Base-by-base conservation (phyloP, 140 eudicot genomes). In the Eryngium alpinum region DNA sequence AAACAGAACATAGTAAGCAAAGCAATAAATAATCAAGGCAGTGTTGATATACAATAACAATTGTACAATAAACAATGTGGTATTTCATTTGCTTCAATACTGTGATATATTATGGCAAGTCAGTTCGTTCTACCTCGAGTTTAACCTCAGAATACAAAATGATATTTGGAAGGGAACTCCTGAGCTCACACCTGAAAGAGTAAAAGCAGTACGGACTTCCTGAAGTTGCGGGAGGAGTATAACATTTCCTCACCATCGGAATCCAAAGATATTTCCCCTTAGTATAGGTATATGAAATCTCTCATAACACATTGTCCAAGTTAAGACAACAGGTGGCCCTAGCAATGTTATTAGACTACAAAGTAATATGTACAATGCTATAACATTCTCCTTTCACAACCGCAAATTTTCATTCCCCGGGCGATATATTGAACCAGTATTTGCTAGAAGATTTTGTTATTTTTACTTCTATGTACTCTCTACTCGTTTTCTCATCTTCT, bases 321-420 rank as follows among this genome's bases (percentile, higher is more conserved):
- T 16, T 28, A n/a, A 70, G 9, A 70, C 21, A 46, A 46, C 75
- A 70, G 75, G 90, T 89, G 24, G 92, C 85, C 79, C 60, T 86
- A 24, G 92, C 94, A 60, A 78, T 81, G 21, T 86, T 83, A 27
- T 87, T 82, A 14, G 81, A 82, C n/a, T 86, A 85, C 73, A 94
- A 83, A 32, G 82, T 82, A 31, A 94, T 94, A 77, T 85, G 92
- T 0, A 90, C 99, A 56, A 95, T 88, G 87, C 94, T 95, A 80
- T 81, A 95, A 17, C 90, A 78, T 31, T 92, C 97, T 0, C 97
- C 97, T 77, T 95, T 91, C 69, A 92, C 97, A 65, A 83, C 84
- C 29, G 93, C 99, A 84, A 92, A 92, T 59, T 95, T 95, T 95
- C 97, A 95, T 85, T 95, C 99, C 76, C 89, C 86, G 50, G 86